Evolutionary conservation across 1,284 basidiomycete genomes (phyloP).

Genomic region (Stereum hirsutum): DNA sequence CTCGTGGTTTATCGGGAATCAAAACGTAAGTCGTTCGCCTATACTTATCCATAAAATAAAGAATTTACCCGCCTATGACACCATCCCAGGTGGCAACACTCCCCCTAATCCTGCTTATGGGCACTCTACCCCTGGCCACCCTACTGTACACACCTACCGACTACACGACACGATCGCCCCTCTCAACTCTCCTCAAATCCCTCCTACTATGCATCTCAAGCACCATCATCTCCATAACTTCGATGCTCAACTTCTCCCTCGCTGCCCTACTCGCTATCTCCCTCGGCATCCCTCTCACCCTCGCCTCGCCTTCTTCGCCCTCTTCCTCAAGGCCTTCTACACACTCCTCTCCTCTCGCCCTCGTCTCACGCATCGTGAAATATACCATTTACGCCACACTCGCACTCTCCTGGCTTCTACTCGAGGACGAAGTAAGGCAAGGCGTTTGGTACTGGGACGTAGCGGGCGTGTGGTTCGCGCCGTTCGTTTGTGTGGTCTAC

Average conservation of each 20-base stretch:
- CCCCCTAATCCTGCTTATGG: background rate
- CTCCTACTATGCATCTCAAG: slow-evolving; percentile 73
- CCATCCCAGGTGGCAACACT: background rate
- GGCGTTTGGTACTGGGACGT: slow-evolving; percentile 66
- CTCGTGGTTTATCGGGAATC: slow-evolving; percentile 28
- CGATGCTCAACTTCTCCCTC: slow-evolving; percentile 86
- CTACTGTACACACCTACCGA: background rate
- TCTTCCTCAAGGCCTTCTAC: too few relatives aligned
- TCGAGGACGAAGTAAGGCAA: slow-evolving; percentile 31
- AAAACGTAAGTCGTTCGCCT: slow-evolving; percentile 24
- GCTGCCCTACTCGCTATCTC: slow-evolving; percentile 59
- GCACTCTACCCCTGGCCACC: slow-evolving; percentile 16
- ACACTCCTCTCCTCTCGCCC: slow-evolving; percentile 22
- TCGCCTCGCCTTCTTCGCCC: slow-evolving; percentile 24
- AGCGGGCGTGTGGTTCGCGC: slow-evolving; percentile 66
- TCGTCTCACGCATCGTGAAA: slow-evolving; percentile 22
- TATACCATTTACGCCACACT: slow-evolving; percentile 37
- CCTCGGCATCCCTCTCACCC: slow-evolving; percentile 51
- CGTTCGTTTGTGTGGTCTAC: slow-evolving; percentile 66
- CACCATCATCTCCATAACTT: slow-evolving; percentile 74
- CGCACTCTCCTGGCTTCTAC: slow-evolving; percentile 49
- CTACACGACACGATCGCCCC: slow-evolving; percentile 23
- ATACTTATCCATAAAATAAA: slow-evolving; percentile 5
- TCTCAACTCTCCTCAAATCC: slow-evolving; percentile 51
- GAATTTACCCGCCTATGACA: background rate